Evolutionary conservation across 495 filamentous ascomycete genomes (phyloP), one percentile per base, ranked within the genome.

Genomic region (Penicillium turbatum): DNA sequence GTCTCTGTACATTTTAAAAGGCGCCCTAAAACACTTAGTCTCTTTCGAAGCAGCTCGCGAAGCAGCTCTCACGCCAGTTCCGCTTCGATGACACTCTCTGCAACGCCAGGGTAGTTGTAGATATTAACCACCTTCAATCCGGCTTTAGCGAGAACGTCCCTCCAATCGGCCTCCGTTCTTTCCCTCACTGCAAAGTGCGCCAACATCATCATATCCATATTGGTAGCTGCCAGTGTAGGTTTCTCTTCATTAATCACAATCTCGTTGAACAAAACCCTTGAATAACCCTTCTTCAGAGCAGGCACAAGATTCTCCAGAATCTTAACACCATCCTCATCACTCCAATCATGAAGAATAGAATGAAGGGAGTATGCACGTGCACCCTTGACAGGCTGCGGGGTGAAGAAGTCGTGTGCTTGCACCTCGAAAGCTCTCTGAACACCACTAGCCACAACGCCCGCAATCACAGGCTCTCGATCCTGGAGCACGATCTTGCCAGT

Each of bases 111-210:
- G 42, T 53, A 58, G 1, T 47, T 59, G 15, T 57, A 17, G 5
- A 76, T 74, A 24, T 73, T 64, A 45, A 82, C 79, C 53, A 89
- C 79, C 30, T 73, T 82, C 61, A 87, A 78, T 59, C 84, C 87
- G 66, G 80, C 86, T 51, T 56, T 73, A 10, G 73, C 80, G 60
- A 70, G 60, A 44, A 65, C 35, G 41, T 19, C 26, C 15, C 43
- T 53, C 60, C 63, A 69, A 10, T 69, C 54, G 1, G 51, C 48
- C 55, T 65, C 62, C 4, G 57, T 66, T 9, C 79, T 68, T 56
- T 81, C 75, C 5, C 60, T 59, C 9, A 57, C 64, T 16, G 64
- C 55, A 10, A 63, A 46, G 11, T 68, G 38, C 15, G 64, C 59
- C 68, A 80, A 48, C 74, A 81, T 80, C 27, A 74, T 59, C 55